These are phyloP conservation scores for Lobosporangium transversale DNA, from an alignment of 192 early-diverging fungal genomes.

Conservation along the genomic window DNA sequence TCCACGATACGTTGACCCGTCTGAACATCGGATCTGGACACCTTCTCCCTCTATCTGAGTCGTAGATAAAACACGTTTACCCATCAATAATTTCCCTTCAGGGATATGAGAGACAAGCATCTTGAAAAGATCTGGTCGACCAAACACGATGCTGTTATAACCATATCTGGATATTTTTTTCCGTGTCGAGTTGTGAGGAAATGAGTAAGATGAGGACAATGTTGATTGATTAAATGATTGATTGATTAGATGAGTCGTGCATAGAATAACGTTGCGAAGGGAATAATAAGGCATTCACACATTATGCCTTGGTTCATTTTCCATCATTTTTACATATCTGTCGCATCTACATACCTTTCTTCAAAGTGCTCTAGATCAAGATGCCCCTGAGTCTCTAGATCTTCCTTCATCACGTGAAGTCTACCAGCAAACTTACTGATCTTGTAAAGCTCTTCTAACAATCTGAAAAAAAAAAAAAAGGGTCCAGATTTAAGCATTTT, in stretches of 20 bases:
- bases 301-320: no score
- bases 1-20: constrained; percentile 32
- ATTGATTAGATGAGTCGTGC: no score
- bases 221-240: no score
- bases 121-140: constrained; percentile 40
- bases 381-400: constrained; percentile 19
- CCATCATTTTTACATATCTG: no score
- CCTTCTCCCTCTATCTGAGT: constrained; percentile 32
- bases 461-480: not conserved
- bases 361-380: constrained; percentile 34
- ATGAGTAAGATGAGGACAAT: no score
- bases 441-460: constrained; percentile 35
- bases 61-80: constrained; percentile 35
- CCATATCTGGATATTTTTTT: constrained; percentile 36
- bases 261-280: no score
- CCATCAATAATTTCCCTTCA: constrained; percentile 18
- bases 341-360: constrained; percentile 47
- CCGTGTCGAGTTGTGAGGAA: no score
- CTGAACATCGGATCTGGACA: constrained; percentile 32
- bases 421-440: constrained; percentile 35
- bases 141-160: constrained; percentile 30
- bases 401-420: constrained; percentile 41
- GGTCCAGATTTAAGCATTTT: not conserved
- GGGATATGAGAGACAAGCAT: constrained; percentile 28
- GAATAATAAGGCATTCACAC: no score